These are phyloP conservation scores for Spathaspora boniae DNA, from an alignment of 805 yeast species.

Conservation along the genomic window DNA sequence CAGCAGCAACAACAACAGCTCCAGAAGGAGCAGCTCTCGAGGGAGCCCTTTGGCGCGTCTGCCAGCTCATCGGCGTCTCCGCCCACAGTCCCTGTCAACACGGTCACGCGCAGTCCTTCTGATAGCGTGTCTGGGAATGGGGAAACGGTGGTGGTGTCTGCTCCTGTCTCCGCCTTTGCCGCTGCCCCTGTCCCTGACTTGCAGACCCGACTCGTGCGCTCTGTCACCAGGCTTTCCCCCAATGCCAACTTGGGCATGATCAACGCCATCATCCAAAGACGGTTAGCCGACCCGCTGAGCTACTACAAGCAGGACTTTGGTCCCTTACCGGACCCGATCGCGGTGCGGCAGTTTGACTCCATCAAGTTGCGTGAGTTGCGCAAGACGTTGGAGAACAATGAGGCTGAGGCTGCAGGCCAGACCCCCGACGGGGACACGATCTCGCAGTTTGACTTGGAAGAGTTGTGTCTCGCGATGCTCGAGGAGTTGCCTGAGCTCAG, in stretches of 20 bases:
- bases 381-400: constrained; percentile 46
- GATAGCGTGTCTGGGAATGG: not conserved
- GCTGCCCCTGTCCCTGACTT: too few relatives aligned
- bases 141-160: constrained; percentile 2
- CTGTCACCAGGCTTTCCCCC: constrained; percentile 17
- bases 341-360: constrained; percentile 75
- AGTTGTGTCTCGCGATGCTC: constrained; percentile 75
- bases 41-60: not conserved
- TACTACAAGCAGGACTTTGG: constrained; percentile 58
- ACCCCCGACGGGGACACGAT: constrained; percentile 7
- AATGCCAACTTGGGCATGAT: constrained; percentile 36
- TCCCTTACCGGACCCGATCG: constrained; percentile 70
- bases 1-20: constrained; percentile 4
- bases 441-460: constrained; percentile 68
- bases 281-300: constrained; percentile 36
- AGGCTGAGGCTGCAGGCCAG: constrained; percentile 9
- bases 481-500: constrained; percentile 88
- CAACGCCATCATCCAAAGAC: constrained; percentile 39
- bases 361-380: constrained; percentile 85
- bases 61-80: not conserved
- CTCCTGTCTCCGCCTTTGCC: too few relatives aligned
- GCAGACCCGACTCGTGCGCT: constrained; percentile 17
- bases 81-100: too few relatives aligned
- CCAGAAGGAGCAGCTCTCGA: constrained; percentile 1
- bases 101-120: too few relatives aligned